These are phyloP conservation scores for Naumovozyma baii DNA, from an alignment of 805 yeast genomes.

Conservation along the genomic window DNA sequence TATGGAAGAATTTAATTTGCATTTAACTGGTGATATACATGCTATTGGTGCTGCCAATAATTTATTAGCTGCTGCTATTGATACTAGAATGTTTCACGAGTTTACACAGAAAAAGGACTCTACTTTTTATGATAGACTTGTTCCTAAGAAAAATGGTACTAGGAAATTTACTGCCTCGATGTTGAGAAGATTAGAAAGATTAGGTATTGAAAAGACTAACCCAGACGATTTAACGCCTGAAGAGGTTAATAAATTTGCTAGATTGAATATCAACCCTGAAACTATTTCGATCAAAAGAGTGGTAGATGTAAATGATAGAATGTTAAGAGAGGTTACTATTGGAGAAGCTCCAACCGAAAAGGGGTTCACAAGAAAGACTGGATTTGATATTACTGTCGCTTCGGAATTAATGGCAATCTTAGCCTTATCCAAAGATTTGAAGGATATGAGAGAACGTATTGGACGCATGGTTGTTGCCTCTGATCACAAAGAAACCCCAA, in stretches of 20 bases:
- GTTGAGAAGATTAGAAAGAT: constrained; percentile 61
- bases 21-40: constrained; percentile 94
- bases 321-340: constrained; percentile 76
- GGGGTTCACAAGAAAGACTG: constrained; percentile 75
- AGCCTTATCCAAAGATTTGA: constrained; percentile 68
- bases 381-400: constrained; percentile 94
- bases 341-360: constrained; percentile 93
- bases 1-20: constrained; percentile 98
- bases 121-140: constrained; percentile 75
- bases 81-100: constrained; percentile 95
- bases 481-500: constrained; percentile 61
- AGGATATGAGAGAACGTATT: constrained; percentile 78
- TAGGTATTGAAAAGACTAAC: constrained; percentile 73
- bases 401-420: constrained; percentile 93
- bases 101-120: constrained; percentile 66
- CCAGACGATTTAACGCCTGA: constrained; percentile 74
- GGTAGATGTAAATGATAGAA: constrained; percentile 88
- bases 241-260: constrained; percentile 65
- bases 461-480: constrained; percentile 88
- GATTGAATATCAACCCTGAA: constrained; percentile 80
- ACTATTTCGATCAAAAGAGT: constrained; percentile 89
- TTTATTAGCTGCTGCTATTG: constrained; percentile 90
- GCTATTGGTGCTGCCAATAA: constrained; percentile 92
- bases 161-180: constrained; percentile 73
- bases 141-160: constrained; percentile 74